These are phyloP conservation scores for Scopulariopsis brevicaulis DNA, from an alignment of 2,329 filamentous ascomycete genomes.

Conservation along the genomic window DNA sequence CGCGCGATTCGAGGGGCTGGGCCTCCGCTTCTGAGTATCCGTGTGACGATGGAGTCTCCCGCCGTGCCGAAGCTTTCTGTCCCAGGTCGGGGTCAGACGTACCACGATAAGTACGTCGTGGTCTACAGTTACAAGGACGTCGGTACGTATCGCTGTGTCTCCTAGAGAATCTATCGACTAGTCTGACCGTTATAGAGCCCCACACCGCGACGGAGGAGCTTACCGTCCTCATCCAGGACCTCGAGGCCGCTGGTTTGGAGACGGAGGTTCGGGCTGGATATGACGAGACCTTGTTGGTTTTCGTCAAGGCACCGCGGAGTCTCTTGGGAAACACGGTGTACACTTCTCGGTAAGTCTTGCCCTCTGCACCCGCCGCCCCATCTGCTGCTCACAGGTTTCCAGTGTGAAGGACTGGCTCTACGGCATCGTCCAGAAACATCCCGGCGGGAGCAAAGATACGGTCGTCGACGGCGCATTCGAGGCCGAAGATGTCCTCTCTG, in stretches of 20 bases:
- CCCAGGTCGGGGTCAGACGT: not conserved
- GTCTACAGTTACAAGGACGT: slow-evolving; percentile 22
- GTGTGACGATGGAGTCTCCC: slow-evolving; percentile 1
- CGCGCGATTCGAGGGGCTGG: not conserved
- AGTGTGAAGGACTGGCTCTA: slow-evolving; percentile 69
- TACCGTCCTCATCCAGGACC: slow-evolving; percentile 38
- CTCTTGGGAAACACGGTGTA: slow-evolving; percentile 55
- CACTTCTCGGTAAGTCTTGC: slow-evolving; percentile 42
- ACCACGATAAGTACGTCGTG: slow-evolving; percentile 28
- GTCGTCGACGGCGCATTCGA: slow-evolving; percentile 39
- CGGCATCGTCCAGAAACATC: slow-evolving; percentile 54
- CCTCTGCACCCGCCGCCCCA: not conserved
- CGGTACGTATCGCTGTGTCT: slow-evolving; percentile 14
- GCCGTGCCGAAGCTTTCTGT: not conserved
- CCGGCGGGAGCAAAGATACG: slow-evolving; percentile 40
- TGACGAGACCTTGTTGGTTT: slow-evolving; percentile 55
- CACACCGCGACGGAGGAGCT: slow-evolving; percentile 22
- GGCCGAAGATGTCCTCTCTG: slow-evolving; percentile 58
- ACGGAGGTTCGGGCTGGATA: slow-evolving; percentile 63
- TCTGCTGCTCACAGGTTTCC: not conserved
- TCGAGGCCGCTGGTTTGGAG: slow-evolving; percentile 53
- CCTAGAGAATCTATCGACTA: not conserved
- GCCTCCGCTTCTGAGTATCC: not conserved
- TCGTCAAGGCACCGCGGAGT: slow-evolving; percentile 51
- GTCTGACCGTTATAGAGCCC: slow-evolving; percentile 14